phyloP scores from a whole-genome alignment of 345 rosid genomes.

The Linum tenue region DNA sequence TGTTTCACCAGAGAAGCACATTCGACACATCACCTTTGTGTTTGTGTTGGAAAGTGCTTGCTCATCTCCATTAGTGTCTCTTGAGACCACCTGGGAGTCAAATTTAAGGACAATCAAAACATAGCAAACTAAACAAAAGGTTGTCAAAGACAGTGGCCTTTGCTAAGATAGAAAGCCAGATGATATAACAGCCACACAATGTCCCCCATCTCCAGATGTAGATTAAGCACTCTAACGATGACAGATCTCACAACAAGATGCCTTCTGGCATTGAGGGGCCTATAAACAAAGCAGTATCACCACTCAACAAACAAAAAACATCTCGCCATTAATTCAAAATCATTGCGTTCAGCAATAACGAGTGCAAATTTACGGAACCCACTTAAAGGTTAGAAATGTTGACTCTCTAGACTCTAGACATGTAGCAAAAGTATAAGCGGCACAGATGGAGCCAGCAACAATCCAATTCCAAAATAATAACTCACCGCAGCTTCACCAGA shows the following conservation, averaged over 20 bases:
- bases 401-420: too few species aligned
- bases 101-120: neutral
- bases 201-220: neutral
- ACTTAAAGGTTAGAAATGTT: neutral
- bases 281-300: neutral
- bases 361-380: neutral
- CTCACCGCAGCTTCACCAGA: constrained; percentile 54
- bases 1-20: constrained; percentile 76
- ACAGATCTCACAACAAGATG: neutral
- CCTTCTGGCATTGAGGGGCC: neutral
- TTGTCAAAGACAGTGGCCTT: neutral
- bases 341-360: neutral
- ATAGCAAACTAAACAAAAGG: neutral
- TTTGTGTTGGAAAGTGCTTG: constrained; percentile 38
- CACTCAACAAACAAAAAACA: neutral
- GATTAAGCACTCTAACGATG: too few species aligned
- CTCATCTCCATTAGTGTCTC: constrained; percentile 47
- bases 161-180: neutral
- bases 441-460: neutral
- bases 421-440: neutral
- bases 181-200: neutral
- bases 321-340: neutral
- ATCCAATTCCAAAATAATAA: constrained; percentile 6
- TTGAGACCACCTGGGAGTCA: constrained; percentile 34
- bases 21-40: constrained; percentile 58